Percentiles rank a stretch among this genome's conserved stretches.
These are phyloP conservation scores for Geopyxis carbonaria DNA, from an alignment of 495 filamentous ascomycete genomes.

Conservation along the genomic window DNA sequence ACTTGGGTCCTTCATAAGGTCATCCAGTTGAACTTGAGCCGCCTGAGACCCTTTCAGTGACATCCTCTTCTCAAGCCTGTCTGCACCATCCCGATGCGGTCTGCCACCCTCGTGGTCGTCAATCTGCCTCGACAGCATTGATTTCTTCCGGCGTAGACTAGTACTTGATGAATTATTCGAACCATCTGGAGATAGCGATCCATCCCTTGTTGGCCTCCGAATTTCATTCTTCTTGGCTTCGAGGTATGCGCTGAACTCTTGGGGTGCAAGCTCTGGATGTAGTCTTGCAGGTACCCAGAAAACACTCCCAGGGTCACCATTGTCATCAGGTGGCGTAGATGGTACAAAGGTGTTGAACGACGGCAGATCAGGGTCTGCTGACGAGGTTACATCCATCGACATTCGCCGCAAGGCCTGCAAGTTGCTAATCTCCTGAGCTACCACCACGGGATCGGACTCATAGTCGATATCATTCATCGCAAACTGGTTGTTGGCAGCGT, in stretches of 20 bases:
- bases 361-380: slow-evolving; percentile 84
- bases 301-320: slow-evolving; percentile 69
- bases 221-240: slow-evolving; percentile 84
- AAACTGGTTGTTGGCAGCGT: slow-evolving; percentile 58
- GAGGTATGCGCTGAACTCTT: slow-evolving; percentile 91
- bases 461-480: slow-evolving; percentile 86
- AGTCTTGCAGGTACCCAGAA: slow-evolving; percentile 93
- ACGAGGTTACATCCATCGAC: slow-evolving; percentile 92
- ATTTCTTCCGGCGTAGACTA: slow-evolving; percentile 70
- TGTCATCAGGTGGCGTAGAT: slow-evolving; percentile 47
- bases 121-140: slow-evolving; percentile 87
- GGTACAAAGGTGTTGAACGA: slow-evolving; percentile 58
- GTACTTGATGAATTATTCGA: slow-evolving; percentile 30
- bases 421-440: slow-evolving; percentile 90
- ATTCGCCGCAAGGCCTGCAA: slow-evolving; percentile 86
- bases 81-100: slow-evolving; percentile 72
- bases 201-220: slow-evolving; percentile 39
- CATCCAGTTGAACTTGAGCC: slow-evolving; percentile 44
- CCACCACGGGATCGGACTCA: slow-evolving; percentile 73
- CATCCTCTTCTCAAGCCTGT: slow-evolving; percentile 58
- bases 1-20: slow-evolving; percentile 69
- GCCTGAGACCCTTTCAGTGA: slow-evolving; percentile 42
- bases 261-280: slow-evolving; percentile 87
- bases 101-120: slow-evolving; percentile 49
- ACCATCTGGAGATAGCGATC: slow-evolving; percentile 47